Percentiles rank a stretch among this genome's conserved stretches.
These are phyloP conservation scores for Nigrospora sphaerica DNA, from an alignment of 2,329 filamentous ascomycete species.

Conservation along the genomic window DNA sequence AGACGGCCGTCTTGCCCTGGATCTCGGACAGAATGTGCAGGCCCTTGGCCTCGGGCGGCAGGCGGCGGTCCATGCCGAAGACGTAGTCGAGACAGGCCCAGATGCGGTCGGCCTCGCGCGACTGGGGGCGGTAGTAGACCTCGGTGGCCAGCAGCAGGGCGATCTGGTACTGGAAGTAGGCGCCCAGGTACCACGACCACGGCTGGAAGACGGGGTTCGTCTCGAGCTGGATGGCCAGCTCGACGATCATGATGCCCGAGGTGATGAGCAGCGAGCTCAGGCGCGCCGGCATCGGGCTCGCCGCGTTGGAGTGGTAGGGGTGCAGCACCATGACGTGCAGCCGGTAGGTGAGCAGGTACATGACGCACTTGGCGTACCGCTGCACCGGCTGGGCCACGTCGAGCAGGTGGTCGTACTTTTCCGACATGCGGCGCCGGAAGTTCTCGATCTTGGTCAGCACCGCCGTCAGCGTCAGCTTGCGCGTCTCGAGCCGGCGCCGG, in stretches of 20 bases:
- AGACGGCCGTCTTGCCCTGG: slow-evolving; percentile 51
- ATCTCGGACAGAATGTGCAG: slow-evolving; percentile 56
- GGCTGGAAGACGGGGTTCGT: slow-evolving; percentile 36
- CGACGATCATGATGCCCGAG: slow-evolving; percentile 46
- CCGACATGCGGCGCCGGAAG: slow-evolving; percentile 57
- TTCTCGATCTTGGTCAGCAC: slow-evolving; percentile 62
- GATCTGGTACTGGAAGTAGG: slow-evolving; percentile 66
- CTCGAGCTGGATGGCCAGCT: slow-evolving; percentile 39
- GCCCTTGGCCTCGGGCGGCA: slow-evolving; percentile 49
- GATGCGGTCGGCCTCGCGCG: slow-evolving; percentile 55
- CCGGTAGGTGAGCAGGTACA: slow-evolving; percentile 56
- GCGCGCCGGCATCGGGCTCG: slow-evolving; percentile 48
- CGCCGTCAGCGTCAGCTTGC: slow-evolving; percentile 53
- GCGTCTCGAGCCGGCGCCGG: slow-evolving; percentile 54
- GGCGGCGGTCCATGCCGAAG: slow-evolving; percentile 51
- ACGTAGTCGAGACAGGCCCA: slow-evolving; percentile 68
- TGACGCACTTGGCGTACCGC: slow-evolving; percentile 54
- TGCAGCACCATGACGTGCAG: slow-evolving; percentile 63
- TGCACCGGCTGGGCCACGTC: slow-evolving; percentile 54
- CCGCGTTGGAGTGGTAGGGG: slow-evolving; percentile 50
- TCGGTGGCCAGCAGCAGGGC: slow-evolving; percentile 64
- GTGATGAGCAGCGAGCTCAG: slow-evolving; percentile 57
- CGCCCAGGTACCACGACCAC: slow-evolving; percentile 67
- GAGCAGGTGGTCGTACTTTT: slow-evolving; percentile 59
- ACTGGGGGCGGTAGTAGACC: slow-evolving; percentile 50